These are phyloP conservation scores for Apiotrichum sp. DNA, from an alignment of 1,284 basidiomycete genomes.

Conservation along the genomic window DNA sequence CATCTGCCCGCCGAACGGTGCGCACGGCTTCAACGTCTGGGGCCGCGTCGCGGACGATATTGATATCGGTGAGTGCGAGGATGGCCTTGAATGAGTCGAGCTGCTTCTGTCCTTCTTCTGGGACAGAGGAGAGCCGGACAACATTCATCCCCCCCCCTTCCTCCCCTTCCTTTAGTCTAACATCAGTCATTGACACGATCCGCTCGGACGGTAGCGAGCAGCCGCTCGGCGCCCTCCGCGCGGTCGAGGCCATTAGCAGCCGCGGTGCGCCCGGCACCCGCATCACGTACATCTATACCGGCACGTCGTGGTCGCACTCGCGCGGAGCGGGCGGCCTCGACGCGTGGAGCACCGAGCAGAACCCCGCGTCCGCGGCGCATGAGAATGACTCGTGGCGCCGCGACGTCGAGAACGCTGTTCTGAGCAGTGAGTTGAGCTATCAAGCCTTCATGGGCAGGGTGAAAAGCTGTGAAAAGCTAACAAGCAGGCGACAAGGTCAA, in stretches of 20 bases:
- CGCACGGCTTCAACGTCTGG: constrained; percentile 43
- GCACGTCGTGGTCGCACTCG: constrained; percentile 51
- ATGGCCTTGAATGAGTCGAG: no score
- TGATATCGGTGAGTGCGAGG: constrained; percentile 49
- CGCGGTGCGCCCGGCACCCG: constrained; percentile 39
- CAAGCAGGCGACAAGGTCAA: constrained; percentile 17
- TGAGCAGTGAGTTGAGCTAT: constrained; percentile 28
- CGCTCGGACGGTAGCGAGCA: constrained; percentile 34
- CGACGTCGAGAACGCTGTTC: constrained; percentile 30
- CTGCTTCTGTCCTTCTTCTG: no score
- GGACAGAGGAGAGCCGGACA: no score
- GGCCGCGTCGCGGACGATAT: constrained; percentile 48
- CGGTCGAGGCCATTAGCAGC: constrained; percentile 22
- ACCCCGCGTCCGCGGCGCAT: constrained; percentile 6
- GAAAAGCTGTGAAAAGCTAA: neutral
- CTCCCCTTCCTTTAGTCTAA: neutral
- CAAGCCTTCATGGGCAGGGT: no score
- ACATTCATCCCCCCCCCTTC: neutral
- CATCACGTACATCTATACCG: constrained; percentile 54
- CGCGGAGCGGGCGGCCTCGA: constrained; percentile 31
- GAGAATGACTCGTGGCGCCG: constrained; percentile 28
- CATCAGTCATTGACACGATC: constrained; percentile 45
- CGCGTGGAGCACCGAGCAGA: constrained; percentile 34
- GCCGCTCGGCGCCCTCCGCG: constrained; percentile 36
- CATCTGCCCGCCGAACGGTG: constrained; percentile 46